Percentiles rank a stretch among this genome's conserved stretches.
These are phyloP conservation scores for Naegleria gruberi DNA, from an alignment of 208 protist genomes.

Conservation along the genomic window DNA sequence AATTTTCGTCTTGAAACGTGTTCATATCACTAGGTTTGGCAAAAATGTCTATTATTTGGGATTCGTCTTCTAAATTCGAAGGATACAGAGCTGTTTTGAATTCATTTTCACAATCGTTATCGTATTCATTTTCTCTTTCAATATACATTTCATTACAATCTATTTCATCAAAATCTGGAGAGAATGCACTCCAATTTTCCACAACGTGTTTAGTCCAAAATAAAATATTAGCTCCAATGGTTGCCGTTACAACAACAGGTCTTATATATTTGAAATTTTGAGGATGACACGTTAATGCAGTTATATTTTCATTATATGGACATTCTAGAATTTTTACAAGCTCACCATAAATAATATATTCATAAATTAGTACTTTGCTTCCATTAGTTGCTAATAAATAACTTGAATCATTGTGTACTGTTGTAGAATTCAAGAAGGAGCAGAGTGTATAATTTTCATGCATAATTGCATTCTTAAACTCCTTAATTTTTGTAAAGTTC, in stretches of 20 bases:
- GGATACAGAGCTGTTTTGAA: no score
- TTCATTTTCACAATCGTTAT: neutral
- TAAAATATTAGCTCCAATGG: neutral
- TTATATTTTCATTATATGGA: neutral
- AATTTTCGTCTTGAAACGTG: no score
- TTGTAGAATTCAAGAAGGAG: neutral
- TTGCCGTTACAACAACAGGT: neutral
- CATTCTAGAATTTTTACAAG: neutral
- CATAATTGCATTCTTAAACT: neutral
- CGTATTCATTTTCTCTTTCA: constrained; percentile 21
- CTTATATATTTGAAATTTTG: neutral
- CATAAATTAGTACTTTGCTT: neutral
- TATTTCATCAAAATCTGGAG: constrained; percentile 16
- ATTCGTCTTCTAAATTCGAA: no score
- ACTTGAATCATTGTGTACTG: neutral
- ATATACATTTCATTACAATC: constrained; percentile 19
- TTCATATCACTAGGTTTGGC: no score
- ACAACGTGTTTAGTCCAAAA: neutral
- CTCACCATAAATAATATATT: neutral
- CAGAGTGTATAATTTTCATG: neutral
- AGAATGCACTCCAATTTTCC: constrained; percentile 21
- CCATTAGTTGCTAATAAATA: neutral
- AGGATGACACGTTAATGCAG: neutral
- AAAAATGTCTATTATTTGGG: no score
- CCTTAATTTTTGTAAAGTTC: neutral